Evolutionary conservation across 768 basidiomycete genomes (phyloP), one percentile per base, ranked within the genome.

Genomic region (Grammothele lineata): DNA sequence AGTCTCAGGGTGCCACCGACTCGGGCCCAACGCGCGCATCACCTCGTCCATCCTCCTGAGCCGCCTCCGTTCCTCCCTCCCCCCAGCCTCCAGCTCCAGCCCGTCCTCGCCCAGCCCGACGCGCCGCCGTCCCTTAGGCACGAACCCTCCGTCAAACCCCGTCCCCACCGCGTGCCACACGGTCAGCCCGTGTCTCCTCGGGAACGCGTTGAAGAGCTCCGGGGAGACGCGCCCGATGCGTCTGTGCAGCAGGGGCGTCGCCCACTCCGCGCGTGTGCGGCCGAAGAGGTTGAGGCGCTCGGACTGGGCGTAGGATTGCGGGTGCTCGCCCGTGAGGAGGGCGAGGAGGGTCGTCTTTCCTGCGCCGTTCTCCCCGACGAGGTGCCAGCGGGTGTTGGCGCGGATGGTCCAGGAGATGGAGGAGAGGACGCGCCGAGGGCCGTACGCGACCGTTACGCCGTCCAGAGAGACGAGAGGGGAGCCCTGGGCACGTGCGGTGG

Each of bases 301-400:
- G 17, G 64, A 61, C 59, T 91, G 88, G 4, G 83, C 84, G 69
- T 87, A 98, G 1, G 95, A 97, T 51, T 92, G 90, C 0, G 95
- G 95, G 64, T 98, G 95, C 61, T 95, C 92, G 21, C 95, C 95
- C 0, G 92, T 92, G 32, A 99, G 69, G 24, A 97, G 65, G 15
- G 94, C 83, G 18, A 97, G 74, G 5, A 97, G 82, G 0, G 95
- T 98, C 0, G 93, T 93, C 70, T 98, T 99, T 14, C 95, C 95
- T 0, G 91, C 92, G 37, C 95, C 95, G 61, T 98, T 99, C 19
- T 82, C 69, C 8, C 95, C 94, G 57, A 84, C 78, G 11, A 99
- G 79, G 58, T 94, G 88, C 91, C 92, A 97, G 23, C 87, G 75
- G 36, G 94, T 84, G 33, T 92, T 91, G 55, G 79, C 75, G 3